These are phyloP conservation scores for Coemansia sp. DNA, from an alignment of 192 early-diverging fungal species.

Conservation along the genomic window DNA sequence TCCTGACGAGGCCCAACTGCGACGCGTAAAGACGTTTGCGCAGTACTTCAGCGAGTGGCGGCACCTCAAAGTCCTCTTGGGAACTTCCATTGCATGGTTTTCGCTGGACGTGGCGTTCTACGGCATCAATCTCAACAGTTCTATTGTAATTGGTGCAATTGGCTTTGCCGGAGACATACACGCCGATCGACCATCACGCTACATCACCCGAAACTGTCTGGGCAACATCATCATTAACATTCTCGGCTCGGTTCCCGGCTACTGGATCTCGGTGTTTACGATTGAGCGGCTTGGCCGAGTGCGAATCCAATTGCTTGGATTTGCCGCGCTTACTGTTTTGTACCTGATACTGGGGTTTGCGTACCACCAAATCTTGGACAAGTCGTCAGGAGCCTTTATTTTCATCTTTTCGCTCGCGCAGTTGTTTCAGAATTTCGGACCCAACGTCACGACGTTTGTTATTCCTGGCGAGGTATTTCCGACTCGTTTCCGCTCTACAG, in stretches of 20 bases:
- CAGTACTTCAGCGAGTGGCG: conserved; percentile 80
- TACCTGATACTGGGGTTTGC: conserved; percentile 76
- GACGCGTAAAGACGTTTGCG: conserved; percentile 56
- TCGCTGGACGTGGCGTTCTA: conserved; percentile 77
- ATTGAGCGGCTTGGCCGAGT: conserved; percentile 90
- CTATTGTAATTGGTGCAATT: conserved; percentile 69
- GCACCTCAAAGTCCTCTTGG: conserved; percentile 76
- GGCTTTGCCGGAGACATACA: conserved; percentile 55
- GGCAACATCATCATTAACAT: conserved; percentile 91
- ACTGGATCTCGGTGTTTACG: conserved; percentile 88
- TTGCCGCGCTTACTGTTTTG: conserved; percentile 72
- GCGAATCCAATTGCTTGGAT: conserved; percentile 87
- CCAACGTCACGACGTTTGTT: conserved; percentile 88
- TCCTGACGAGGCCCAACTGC: background rate
- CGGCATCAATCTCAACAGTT: conserved; percentile 78
- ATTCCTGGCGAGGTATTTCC: conserved; percentile 82
- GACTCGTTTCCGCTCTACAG: conserved; percentile 75
- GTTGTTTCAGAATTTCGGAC: conserved; percentile 94
- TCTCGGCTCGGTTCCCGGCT: conserved; percentile 89
- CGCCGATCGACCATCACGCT: conserved; percentile 27
- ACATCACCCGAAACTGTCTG: conserved; percentile 68
- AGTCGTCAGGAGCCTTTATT: conserved; percentile 61
- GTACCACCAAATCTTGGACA: conserved; percentile 62
- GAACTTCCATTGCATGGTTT: conserved; percentile 78
- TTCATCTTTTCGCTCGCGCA: conserved; percentile 65